Conservation (phyloP, 768 basidiomycete genomes). For the Russula brevipes region DNA sequence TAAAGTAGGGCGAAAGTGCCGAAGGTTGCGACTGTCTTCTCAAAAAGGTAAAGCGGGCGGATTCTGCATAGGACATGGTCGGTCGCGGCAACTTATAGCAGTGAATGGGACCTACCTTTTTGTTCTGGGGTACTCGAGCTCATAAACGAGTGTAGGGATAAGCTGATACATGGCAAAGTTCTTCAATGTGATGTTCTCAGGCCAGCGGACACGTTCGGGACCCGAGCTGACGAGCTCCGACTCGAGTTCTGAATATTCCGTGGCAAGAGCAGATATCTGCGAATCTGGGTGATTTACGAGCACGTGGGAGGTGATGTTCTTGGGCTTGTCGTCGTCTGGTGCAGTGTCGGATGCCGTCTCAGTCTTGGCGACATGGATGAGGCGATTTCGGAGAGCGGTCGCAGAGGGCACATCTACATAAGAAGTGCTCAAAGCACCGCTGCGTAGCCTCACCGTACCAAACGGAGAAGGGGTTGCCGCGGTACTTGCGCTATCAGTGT, state of each 20-base stretch:
- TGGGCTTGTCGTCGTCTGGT: constrained; percentile 19
- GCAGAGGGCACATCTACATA: constrained; percentile 52
- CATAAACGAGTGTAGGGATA: constrained; percentile 91
- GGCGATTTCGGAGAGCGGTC: constrained; percentile 51
- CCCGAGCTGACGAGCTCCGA: constrained; percentile 73
- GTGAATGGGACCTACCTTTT: constrained; percentile 49
- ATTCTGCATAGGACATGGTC: constrained; percentile 37
- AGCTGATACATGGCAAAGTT: constrained; percentile 85
- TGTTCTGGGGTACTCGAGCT: constrained; percentile 93
- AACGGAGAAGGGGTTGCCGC: constrained; percentile 25
- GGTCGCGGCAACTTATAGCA: not conserved
- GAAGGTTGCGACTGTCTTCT: constrained; percentile 78
- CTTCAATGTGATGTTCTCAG: constrained; percentile 73
- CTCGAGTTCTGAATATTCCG: constrained; percentile 69
- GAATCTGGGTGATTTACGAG: constrained; percentile 63
- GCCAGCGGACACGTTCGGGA: constrained; percentile 65
- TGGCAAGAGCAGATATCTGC: constrained; percentile 62
- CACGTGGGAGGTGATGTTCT: constrained; percentile 36
- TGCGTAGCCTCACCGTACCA: constrained; percentile 42
- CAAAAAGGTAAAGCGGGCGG: constrained; percentile 70
- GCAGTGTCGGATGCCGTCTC: not conserved
- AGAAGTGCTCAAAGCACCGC: constrained; percentile 42
- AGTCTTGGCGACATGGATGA: constrained; percentile 29
- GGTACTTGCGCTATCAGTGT: constrained; percentile 23
- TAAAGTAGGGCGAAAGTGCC: constrained; percentile 95